A percentile compares a stretch with the other conserved stretches of the same genome.
Conservation (phyloP, 805 yeast species). For the Blastobotrys chiropterorum region DNA sequence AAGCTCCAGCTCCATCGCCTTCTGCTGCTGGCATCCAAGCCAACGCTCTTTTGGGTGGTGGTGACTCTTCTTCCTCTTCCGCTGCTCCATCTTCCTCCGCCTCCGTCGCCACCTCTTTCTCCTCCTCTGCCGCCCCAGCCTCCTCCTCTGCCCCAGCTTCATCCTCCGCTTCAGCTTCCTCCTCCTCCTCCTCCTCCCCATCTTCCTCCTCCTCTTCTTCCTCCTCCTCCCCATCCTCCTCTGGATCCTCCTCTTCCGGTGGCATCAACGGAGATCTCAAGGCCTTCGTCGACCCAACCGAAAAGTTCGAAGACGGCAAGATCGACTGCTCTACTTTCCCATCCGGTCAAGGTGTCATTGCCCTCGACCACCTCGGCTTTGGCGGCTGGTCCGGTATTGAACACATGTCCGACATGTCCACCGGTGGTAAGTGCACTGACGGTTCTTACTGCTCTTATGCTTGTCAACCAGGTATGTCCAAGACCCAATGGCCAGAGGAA, state of each 20-base stretch:
- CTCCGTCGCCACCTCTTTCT: slow-evolving; percentile 17
- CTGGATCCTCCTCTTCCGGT: slow-evolving; percentile 30
- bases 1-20: slow-evolving; percentile 20
- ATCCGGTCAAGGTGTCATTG: slow-evolving; percentile 75
- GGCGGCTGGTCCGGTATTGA: slow-evolving; percentile 84
- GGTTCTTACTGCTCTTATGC: slow-evolving; percentile 97
- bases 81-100: slow-evolving; percentile 18
- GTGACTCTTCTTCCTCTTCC: slow-evolving; percentile 11
- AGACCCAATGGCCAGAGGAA: slow-evolving; percentile 90
- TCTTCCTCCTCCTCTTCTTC: slow-evolving; percentile 30
- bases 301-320: slow-evolving; percentile 65
- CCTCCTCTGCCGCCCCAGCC: slow-evolving; percentile 18
- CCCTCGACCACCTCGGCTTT: slow-evolving; percentile 62
- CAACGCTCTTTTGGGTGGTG: slow-evolving; percentile 11
- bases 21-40: slow-evolving; percentile 25
- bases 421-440: slow-evolving; percentile 63
- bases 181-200: slow-evolving; percentile 23
- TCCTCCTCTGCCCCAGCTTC: slow-evolving; percentile 29
- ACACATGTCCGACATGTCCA: slow-evolving; percentile 45
- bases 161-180: slow-evolving; percentile 25
- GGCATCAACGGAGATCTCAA: slow-evolving; percentile 49
- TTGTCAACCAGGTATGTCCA: slow-evolving; percentile 98
- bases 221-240: slow-evolving; percentile 27
- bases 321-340: slow-evolving; percentile 66
- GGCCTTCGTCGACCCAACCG: slow-evolving; percentile 50